Conservation (phyloP, 208 protist genomes). For the Crithidia acanthocephali region DNA sequence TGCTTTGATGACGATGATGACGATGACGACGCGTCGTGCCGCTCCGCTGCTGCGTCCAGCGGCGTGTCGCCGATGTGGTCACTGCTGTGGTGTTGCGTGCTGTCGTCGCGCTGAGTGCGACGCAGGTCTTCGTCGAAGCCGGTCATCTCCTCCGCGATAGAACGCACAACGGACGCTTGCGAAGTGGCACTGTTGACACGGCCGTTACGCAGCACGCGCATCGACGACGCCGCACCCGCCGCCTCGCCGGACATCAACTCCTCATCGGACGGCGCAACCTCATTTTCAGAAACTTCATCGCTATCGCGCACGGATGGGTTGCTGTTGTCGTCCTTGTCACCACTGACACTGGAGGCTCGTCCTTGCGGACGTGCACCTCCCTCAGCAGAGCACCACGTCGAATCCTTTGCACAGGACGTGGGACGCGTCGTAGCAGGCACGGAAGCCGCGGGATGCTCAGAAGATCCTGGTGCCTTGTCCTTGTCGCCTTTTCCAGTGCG, state of each 20-base stretch:
- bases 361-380: too few relatives aligned
- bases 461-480: too few relatives aligned
- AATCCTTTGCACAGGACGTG: too few relatives aligned
- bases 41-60: too few relatives aligned
- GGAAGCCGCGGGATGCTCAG: too few relatives aligned
- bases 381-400: too few relatives aligned
- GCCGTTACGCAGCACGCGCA: conserved; percentile 9
- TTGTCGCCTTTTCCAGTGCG: too few relatives aligned
- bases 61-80: too few relatives aligned
- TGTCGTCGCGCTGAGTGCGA: not conserved
- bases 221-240: not conserved
- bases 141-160: conserved; percentile 9
- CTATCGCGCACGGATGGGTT: not conserved
- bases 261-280: not conserved
- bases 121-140: conserved; percentile 9
- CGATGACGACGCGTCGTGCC: too few relatives aligned
- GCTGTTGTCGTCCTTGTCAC: not conserved
- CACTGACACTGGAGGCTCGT: too few relatives aligned
- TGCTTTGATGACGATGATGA: too few relatives aligned
- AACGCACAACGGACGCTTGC: not conserved
- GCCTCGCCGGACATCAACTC: not conserved
- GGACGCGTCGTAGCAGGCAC: too few relatives aligned
- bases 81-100: not conserved
- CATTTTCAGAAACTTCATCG: not conserved
- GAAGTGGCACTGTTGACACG: not conserved